These are phyloP conservation scores for Flaveria floridana DNA, from an alignment of 140 eudicot genomes.

Conservation along the genomic window DNA sequence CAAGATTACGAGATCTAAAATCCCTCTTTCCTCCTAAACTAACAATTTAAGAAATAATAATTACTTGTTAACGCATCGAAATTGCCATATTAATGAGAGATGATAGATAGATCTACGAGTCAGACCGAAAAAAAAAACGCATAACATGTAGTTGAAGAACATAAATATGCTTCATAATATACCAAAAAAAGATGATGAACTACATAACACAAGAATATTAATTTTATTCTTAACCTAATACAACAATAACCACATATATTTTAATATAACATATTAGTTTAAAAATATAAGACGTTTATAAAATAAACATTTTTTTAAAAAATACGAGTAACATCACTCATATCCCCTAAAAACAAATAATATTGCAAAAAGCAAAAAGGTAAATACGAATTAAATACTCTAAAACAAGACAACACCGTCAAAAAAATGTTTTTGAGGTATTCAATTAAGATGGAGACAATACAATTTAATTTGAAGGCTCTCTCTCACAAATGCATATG, in stretches of 20 bases:
- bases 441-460: conserved; percentile 34
- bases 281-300: no score
- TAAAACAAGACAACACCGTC: not conserved
- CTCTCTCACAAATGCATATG: conserved; percentile 40
- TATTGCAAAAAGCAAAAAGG: not conserved
- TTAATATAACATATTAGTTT: not conserved
- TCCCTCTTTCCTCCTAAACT: not conserved
- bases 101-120: not conserved
- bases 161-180: no score
- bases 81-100: not conserved
- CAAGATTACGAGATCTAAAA: not conserved
- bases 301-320: no score
- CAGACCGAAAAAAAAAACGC: not conserved
- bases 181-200: no score
- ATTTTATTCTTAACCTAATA: not conserved
- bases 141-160: not conserved
- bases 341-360: no score
- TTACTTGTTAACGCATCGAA: no score
- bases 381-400: not conserved
- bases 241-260: not conserved
- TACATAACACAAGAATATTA: no score
- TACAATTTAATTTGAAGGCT: conserved; percentile 36
- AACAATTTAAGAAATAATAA: no score
- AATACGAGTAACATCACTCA: no score
- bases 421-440: not conserved